Conservation (phyloP, 2,329 filamentous ascomycete species). For the Rutstroemia sp. region DNA sequence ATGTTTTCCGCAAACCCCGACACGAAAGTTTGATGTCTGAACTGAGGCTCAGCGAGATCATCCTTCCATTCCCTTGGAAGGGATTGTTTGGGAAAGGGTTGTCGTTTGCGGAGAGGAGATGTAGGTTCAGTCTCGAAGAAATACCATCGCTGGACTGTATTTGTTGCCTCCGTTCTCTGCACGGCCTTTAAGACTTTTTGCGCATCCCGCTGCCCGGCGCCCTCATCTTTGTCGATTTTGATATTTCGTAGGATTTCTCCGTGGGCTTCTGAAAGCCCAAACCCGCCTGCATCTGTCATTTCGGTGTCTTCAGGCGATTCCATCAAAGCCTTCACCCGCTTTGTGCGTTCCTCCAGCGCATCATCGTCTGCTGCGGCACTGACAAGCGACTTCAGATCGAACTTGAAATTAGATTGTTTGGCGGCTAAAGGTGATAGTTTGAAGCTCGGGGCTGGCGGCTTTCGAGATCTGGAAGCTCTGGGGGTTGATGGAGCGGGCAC, state of each 20-base stretch:
- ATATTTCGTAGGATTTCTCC: conserved; percentile 3
- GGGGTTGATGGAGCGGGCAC: conserved; percentile 7
- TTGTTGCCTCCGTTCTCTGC: conserved; percentile 51
- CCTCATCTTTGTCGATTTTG: conserved; percentile 30
- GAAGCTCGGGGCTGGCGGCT: conserved; percentile 24
- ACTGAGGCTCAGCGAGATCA: conserved; percentile 38
- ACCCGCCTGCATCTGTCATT: not conserved
- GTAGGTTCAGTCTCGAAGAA: conserved; percentile 41
- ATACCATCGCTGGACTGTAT: conserved; percentile 44
- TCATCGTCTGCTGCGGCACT: conserved; percentile 52
- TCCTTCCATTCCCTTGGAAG: conserved; percentile 19
- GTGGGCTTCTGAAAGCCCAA: not conserved
- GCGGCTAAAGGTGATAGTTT: conserved; percentile 41
- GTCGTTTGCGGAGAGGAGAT: conserved; percentile 11
- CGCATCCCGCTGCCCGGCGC: conserved; percentile 24
- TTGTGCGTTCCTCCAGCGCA: conserved; percentile 48
- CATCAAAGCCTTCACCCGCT: conserved; percentile 32
- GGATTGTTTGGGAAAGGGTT: conserved; percentile 21
- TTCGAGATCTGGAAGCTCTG: conserved; percentile 11
- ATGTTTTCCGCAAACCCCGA: conserved; percentile 55
- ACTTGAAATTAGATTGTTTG: conserved; percentile 47
- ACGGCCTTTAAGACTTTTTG: conserved; percentile 48
- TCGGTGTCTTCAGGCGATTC: conserved; percentile 12
- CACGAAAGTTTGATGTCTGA: conserved; percentile 51
- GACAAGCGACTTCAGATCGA: conserved; percentile 55